A percentile compares a stretch with the other conserved stretches of the same genome.
Conservation (phyloP, 116 monocot species). For the Trichopus zeylanicus region DNA sequence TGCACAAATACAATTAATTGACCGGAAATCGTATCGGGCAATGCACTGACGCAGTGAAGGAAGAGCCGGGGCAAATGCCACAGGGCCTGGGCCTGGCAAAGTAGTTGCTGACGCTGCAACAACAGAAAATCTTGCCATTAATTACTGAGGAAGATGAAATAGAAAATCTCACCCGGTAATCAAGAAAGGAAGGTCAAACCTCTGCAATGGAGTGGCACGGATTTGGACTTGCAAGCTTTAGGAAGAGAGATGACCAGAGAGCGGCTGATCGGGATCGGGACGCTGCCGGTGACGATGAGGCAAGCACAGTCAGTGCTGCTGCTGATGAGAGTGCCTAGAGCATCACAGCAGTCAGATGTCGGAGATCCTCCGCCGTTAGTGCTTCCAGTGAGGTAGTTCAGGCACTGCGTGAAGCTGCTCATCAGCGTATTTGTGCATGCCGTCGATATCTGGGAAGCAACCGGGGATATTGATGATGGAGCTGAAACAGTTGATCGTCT, state of each 20-base stretch:
- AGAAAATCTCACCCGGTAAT: background rate
- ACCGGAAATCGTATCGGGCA: background rate
- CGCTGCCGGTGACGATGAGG: constrained; percentile 42
- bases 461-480: background rate
- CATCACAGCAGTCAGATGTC: constrained; percentile 47
- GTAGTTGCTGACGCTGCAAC: constrained; percentile 9
- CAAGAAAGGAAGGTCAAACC: no score
- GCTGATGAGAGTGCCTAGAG: constrained; percentile 23
- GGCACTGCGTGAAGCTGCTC: constrained; percentile 51
- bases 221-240: constrained; percentile 19
- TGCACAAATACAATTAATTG: background rate
- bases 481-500: background rate
- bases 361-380: constrained; percentile 45
- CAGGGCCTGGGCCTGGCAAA: constrained; percentile 22
- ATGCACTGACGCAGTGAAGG: constrained; percentile 26
- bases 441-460: constrained; percentile 16
- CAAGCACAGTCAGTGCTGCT: constrained; percentile 45
- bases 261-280: constrained; percentile 55
- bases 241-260: constrained; percentile 44
- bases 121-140: background rate
- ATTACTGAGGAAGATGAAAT: background rate
- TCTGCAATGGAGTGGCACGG: constrained; percentile 49
- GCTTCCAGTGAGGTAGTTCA: constrained; percentile 44
- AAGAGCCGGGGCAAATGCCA: constrained; percentile 18
- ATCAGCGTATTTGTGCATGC: constrained; percentile 35